A percentile compares a stretch with the other conserved stretches of the same genome.
phyloP scores from a whole-genome alignment of 768 basidiomycete genomes.

The Leccinum disarticulatum region DNA sequence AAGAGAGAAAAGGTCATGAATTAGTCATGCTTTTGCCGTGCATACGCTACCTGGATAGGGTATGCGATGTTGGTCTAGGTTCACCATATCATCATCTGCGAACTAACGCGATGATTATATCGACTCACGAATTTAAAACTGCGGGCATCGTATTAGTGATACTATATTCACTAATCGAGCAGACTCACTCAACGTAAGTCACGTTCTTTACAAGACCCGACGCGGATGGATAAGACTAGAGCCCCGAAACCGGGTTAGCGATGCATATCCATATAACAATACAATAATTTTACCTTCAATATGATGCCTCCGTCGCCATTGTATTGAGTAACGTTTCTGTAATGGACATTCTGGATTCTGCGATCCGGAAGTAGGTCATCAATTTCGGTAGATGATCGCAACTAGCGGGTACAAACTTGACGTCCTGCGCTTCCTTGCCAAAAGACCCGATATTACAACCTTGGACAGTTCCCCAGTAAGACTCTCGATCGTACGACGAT shows the following conservation, averaged over 20 bases:
- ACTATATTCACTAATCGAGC: background rate
- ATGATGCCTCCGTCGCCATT: background rate
- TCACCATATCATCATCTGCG: background rate
- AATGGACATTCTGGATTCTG: slow-evolving; percentile 12
- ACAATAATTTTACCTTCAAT: slow-evolving; percentile 8
- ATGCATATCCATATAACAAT: background rate
- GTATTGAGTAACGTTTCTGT: slow-evolving; percentile 8
- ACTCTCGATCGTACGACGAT: background rate
- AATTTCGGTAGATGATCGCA: background rate
- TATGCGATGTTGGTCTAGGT: slow-evolving; percentile 1
- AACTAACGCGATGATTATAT: background rate
- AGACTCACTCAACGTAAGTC: slow-evolving; percentile 14
- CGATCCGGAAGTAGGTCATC: background rate
- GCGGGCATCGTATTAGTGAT: background rate
- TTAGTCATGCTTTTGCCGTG: too few species aligned
- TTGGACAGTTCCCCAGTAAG: background rate
- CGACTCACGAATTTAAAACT: slow-evolving; percentile 16
- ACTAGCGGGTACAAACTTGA: slow-evolving; percentile 2
- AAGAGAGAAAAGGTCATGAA: background rate
- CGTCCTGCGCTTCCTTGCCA: background rate
- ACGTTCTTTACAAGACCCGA: slow-evolving; percentile 10
- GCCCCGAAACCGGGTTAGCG: background rate
- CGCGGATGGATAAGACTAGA: slow-evolving; percentile 11
- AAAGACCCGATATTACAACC: slow-evolving; percentile 20
- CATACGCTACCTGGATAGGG: slow-evolving; percentile 13